A percentile compares a stretch with the other conserved stretches of the same genome.
Evolutionary conservation across 306 rosid species (phyloP).

Genomic region (Adenanthera pavonina): DNA sequence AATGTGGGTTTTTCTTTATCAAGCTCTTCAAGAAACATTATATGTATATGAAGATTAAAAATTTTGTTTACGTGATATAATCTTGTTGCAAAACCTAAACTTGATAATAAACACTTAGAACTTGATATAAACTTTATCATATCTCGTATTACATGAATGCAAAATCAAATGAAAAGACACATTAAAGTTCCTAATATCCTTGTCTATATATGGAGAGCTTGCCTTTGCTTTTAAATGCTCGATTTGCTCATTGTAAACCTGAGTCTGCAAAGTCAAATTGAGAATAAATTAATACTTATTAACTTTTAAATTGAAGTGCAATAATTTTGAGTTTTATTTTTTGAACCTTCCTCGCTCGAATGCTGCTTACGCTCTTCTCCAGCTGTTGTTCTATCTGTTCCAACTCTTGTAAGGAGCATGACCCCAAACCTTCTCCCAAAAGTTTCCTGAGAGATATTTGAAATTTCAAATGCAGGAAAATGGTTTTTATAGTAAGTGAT

Average conservation of each 20-base stretch:
- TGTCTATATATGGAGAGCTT: background rate
- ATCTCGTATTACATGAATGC: background rate
- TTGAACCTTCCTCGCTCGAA: constrained; percentile 81
- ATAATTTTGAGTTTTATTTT: background rate
- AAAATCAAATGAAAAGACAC: background rate
- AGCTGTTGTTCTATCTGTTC: constrained; percentile 75
- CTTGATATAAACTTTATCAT: background rate
- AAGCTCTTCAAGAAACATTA: background rate
- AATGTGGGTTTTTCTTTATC: background rate
- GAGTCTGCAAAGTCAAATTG: background rate
- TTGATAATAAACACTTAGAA: background rate
- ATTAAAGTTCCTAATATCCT: constrained; percentile 5
- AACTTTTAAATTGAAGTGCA: background rate
- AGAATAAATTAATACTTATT: background rate
- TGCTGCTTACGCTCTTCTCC: constrained; percentile 68
- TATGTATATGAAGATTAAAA: background rate
- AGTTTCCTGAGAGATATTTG: constrained; percentile 23
- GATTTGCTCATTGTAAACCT: constrained; percentile 15
- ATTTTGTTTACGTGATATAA: background rate
- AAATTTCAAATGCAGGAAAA: background rate
- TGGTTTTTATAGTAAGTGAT: background rate
- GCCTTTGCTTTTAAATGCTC: constrained; percentile 17
- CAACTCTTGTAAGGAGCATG: constrained; percentile 75
- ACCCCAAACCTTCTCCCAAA: constrained; percentile 58
- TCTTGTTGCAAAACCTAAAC: background rate